These are phyloP conservation scores for Cytospora chrysosperma DNA, from an alignment of 2,329 filamentous ascomycete species.

Conservation along the genomic window DNA sequence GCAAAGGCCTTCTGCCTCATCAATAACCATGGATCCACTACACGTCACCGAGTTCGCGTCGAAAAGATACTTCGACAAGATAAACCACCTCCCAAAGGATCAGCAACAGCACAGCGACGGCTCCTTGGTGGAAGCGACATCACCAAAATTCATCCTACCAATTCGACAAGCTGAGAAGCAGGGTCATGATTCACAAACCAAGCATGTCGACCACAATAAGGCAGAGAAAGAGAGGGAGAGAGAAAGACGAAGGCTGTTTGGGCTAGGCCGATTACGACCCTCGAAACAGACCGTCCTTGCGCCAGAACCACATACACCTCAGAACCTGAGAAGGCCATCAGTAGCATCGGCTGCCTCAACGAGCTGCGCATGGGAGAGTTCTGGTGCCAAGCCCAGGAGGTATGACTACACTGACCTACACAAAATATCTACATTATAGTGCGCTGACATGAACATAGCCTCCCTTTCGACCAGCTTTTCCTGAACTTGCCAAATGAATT, in stretches of 20 bases:
- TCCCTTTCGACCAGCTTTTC: conserved; percentile 58
- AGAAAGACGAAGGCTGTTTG: conserved; percentile 21
- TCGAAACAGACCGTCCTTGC: conserved; percentile 12
- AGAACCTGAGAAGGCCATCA: conserved; percentile 18
- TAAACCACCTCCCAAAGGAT: conserved; percentile 53
- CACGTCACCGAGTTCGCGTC: conserved; percentile 68
- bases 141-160: conserved; percentile 34
- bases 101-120: conserved; percentile 34
- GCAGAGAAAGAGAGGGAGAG: conserved; percentile 28
- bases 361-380: conserved; percentile 24
- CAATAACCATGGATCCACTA: conserved; percentile 55
- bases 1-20: neutral
- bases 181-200: conserved; percentile 25
- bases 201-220: conserved; percentile 29
- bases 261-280: conserved; percentile 20
- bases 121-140: conserved; percentile 28
- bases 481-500: conserved; percentile 59
- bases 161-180: conserved; percentile 29
- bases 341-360: conserved; percentile 11
- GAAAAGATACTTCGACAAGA: conserved; percentile 62
- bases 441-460: conserved; percentile 27
- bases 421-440: neutral
- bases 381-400: conserved; percentile 34
- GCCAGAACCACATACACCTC: conserved; percentile 11
- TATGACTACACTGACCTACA: conserved; percentile 22